Evolutionary conservation across 768 basidiomycete species (phyloP).

Genomic region (Xerocomellus amylosporus): DNA sequence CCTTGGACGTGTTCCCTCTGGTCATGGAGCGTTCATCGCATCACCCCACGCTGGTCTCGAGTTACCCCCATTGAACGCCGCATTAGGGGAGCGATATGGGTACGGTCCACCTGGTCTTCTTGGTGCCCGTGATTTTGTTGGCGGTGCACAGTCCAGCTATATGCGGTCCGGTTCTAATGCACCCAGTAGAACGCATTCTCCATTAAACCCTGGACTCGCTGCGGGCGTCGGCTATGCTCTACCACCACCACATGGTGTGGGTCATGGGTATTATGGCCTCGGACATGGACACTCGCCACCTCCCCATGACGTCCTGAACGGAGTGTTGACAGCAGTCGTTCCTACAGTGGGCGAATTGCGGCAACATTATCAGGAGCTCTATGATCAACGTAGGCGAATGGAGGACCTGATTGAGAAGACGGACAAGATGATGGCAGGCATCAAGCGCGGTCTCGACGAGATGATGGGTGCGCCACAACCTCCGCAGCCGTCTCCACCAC

Average conservation of each 20-base stretch:
- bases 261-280: slow-evolving; percentile 38
- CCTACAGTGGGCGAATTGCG: slow-evolving; percentile 63
- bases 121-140: slow-evolving; percentile 31
- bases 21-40: slow-evolving; percentile 35
- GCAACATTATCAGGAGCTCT: slow-evolving; percentile 65
- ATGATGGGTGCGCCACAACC: slow-evolving; percentile 45
- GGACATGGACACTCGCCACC: slow-evolving; percentile 38
- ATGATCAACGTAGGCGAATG: slow-evolving; percentile 58
- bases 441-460: slow-evolving; percentile 76
- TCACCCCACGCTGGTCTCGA: slow-evolving; percentile 52
- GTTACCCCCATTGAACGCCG: slow-evolving; percentile 55
- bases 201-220: slow-evolving; percentile 49
- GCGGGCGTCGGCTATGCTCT: slow-evolving; percentile 42
- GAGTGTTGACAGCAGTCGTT: slow-evolving; percentile 25
- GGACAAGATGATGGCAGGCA: slow-evolving; percentile 65
- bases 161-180: slow-evolving; percentile 62
- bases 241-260: slow-evolving; percentile 37
- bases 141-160: slow-evolving; percentile 52
- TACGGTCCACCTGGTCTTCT: slow-evolving; percentile 36
- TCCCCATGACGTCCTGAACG: slow-evolving; percentile 33
- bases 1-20: slow-evolving; percentile 34
- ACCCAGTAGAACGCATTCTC: slow-evolving; percentile 73
- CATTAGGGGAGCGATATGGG: slow-evolving; percentile 38
- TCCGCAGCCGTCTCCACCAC: slow-evolving; percentile 20
- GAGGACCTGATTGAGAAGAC: slow-evolving; percentile 77